These are phyloP conservation scores for Begonia masoniana DNA, from an alignment of 306 rosid species.

Conservation along the genomic window DNA sequence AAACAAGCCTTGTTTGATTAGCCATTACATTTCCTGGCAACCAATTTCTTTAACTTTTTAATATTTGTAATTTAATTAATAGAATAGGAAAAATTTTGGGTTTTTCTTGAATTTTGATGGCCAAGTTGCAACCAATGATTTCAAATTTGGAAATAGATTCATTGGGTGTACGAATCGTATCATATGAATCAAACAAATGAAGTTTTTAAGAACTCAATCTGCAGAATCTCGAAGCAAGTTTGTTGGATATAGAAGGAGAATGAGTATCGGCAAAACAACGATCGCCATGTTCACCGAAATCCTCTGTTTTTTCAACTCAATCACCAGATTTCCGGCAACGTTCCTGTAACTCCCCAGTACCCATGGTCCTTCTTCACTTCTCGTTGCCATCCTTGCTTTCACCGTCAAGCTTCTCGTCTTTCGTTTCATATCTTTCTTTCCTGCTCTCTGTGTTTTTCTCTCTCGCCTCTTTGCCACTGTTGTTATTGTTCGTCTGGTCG, in stretches of 20 bases:
- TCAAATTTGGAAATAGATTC: too few relatives aligned
- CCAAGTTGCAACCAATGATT: too few relatives aligned
- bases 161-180: too few relatives aligned
- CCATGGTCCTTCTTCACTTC: neutral
- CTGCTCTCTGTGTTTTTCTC: neutral
- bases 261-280: constrained; percentile 15
- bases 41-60: neutral
- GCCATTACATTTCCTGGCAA: neutral
- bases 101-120: too few relatives aligned
- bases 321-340: constrained; percentile 5
- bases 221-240: constrained; percentile 1
- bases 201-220: neutral
- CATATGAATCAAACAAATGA: too few relatives aligned
- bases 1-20: constrained; percentile 1
- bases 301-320: constrained; percentile 20
- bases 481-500: neutral
- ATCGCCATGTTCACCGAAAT: constrained; percentile 21
- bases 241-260: neutral
- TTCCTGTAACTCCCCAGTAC: constrained; percentile 9
- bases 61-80: too few relatives aligned
- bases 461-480: neutral
- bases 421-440: neutral
- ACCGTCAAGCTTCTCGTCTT: too few relatives aligned
- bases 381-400: neutral
- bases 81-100: too few relatives aligned